A percentile compares a stretch with the other conserved stretches of the same genome.
Evolutionary conservation across 345 rosid species (phyloP).

Genomic region (Hibiscus syriacus): DNA sequence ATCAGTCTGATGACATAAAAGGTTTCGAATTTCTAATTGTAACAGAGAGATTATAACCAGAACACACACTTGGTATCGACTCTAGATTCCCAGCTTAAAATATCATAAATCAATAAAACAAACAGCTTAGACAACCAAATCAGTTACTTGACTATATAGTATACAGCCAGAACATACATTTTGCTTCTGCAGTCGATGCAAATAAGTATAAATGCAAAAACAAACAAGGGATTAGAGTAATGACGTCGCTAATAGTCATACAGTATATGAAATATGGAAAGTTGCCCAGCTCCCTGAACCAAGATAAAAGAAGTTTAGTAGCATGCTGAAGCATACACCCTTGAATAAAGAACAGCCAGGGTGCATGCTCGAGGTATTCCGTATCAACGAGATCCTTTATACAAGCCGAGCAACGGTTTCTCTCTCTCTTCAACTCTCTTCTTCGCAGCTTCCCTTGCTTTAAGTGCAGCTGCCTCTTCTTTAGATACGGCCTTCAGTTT

Average conservation of each 20-base stretch:
- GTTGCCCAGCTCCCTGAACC: no score
- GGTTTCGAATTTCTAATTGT: no score
- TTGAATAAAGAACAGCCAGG: background rate
- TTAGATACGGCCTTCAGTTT: conserved; percentile 54
- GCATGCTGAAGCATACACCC: no score
- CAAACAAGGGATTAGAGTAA: background rate
- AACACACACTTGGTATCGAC: no score
- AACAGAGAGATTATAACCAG: no score
- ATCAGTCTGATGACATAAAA: no score
- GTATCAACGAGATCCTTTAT: conserved; percentile 50
- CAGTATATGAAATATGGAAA: background rate
- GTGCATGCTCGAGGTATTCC: conserved; percentile 3
- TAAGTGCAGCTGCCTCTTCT: conserved; percentile 81
- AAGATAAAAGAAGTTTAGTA: no score
- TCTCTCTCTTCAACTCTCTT: conserved; percentile 91
- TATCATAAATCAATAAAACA: no score
- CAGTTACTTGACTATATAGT: no score
- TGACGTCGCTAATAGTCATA: background rate
- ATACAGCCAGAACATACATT: no score
- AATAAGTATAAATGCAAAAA: background rate
- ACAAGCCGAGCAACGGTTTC: conserved; percentile 79
- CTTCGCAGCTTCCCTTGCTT: conserved; percentile 89
- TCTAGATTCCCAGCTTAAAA: no score
- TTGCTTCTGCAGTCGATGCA: background rate
- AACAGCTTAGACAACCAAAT: no score